Conservation (phyloP, 805 yeast genomes). For the Saccharomyces cerevisiae region DNA sequence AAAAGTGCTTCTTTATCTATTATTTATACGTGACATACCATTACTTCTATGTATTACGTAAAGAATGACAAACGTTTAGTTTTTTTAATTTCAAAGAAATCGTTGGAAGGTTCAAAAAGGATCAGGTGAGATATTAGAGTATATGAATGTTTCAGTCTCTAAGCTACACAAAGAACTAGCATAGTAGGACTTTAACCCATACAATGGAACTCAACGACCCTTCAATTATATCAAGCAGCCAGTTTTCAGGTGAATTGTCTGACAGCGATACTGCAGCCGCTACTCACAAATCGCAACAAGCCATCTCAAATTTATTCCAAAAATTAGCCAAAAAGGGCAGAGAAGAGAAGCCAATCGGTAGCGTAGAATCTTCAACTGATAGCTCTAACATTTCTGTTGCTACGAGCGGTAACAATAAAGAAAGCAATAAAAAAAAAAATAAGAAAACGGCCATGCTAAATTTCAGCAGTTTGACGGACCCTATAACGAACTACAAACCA, state of each 20-base stretch:
- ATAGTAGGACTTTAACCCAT: not conserved
- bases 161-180: not conserved
- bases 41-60: not conserved
- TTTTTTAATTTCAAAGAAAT: not conserved
- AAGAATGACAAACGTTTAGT: not conserved
- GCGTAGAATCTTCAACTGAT: not conserved
- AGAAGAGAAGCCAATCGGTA: not conserved
- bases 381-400: not conserved
- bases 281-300: not conserved
- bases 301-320: not conserved
- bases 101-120: not conserved
- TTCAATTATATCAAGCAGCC: slow-evolving; percentile 10
- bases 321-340: not conserved
- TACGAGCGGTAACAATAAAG: not conserved
- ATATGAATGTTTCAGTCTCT: not conserved
- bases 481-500: slow-evolving; percentile 16
- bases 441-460: not conserved
- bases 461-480: not conserved
- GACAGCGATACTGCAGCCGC: not conserved
- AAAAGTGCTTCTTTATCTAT: not conserved
- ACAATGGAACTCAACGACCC: slow-evolving; percentile 19
- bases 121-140: not conserved
- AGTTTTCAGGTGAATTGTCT: not conserved
- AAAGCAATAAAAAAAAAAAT: not conserved
- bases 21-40: not conserved